Percentiles rank a stretch among this genome's conserved stretches.
These are phyloP conservation scores for Fusarium gaditjirri DNA, from an alignment of 2,329 filamentous ascomycete species.

Conservation along the genomic window DNA sequence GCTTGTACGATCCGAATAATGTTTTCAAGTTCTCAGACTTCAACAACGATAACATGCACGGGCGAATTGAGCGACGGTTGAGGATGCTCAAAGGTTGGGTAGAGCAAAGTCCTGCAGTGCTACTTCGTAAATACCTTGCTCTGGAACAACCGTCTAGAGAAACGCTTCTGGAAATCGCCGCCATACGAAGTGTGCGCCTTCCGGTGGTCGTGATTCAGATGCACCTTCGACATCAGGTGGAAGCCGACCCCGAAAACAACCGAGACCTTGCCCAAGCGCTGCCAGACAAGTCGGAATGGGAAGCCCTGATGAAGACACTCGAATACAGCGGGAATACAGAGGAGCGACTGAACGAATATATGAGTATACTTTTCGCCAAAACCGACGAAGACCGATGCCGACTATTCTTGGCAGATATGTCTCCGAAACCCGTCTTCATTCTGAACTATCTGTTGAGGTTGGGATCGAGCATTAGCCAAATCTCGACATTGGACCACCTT, in stretches of 20 bases:
- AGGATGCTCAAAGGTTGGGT: slow-evolving; percentile 37
- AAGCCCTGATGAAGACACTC: slow-evolving; percentile 31
- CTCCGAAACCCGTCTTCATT: slow-evolving; percentile 45
- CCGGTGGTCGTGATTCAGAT: slow-evolving; percentile 49
- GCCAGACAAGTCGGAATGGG: slow-evolving; percentile 40
- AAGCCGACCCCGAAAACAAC: slow-evolving; percentile 18
- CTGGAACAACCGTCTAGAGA: slow-evolving; percentile 2
- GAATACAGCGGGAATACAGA: slow-evolving; percentile 35
- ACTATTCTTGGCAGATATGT: slow-evolving; percentile 44
- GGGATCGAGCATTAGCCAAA: slow-evolving; percentile 39
- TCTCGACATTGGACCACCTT: slow-evolving; percentile 41
- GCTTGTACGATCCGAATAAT: not conserved
- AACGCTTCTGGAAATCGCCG: slow-evolving; percentile 35
- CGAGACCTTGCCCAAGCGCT: slow-evolving; percentile 40
- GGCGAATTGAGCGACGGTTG: slow-evolving; percentile 34
- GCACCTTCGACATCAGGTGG: slow-evolving; percentile 41
- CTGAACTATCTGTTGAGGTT: slow-evolving; percentile 47
- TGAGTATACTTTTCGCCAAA: slow-evolving; percentile 45
- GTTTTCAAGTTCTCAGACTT: not conserved
- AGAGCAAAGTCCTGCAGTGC: slow-evolving; percentile 38
- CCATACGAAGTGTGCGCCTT: slow-evolving; percentile 43
- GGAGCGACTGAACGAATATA: slow-evolving; percentile 41
- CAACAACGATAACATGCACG: not conserved
- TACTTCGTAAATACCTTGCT: slow-evolving; percentile 41
- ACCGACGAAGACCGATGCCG: slow-evolving; percentile 48